Base-by-base conservation (phyloP, 257 asterid species). In the Ocimum tenuiflorum region DNA sequence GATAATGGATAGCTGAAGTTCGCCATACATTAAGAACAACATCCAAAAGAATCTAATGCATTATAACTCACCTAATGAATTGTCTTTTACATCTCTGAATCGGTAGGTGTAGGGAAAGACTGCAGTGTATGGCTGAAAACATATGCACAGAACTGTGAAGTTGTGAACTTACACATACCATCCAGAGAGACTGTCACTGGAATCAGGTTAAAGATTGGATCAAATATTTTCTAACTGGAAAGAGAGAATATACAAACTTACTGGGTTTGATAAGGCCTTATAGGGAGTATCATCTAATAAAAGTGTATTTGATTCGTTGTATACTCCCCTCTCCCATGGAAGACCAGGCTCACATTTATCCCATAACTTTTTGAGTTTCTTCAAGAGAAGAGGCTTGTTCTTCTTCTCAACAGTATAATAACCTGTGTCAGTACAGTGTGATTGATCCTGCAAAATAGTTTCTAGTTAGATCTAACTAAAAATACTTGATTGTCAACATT, bases 281-380 rank as follows among this genome's bases (percentile, higher is more conserved):
- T 76, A 77, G 4, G 96, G 98, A 69, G 95, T 80, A 71, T 91
- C 98, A 48, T 91, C 98, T 71, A 91, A 60, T 77, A 91, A 69
- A 70, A 91, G 86, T 3, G 98, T 91, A 73, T 91, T 88, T 38
- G 94, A 67, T 72, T 86, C 95, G 59, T 88, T 85, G 72, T 74
- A 88, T 15, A 74, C 85, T 60, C 96, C 96, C 69, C 39, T 77
- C 65, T 86, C 85, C 98, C 96, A 91, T 6, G 96, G 98, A 50
- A 88, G 88, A 83, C 61, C 76, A 35, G 82, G 80, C 14, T 79
- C 91, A 31, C 14, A 41, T 76, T 82, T 88, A 60, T 88, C 83
- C 98, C 98, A 91, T 60, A 91, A 70, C 75, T 79, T 86, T 59
- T 81, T 82, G 8, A 91, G 85, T 67, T 86, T 77, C 88, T 91